phyloP scores from a whole-genome alignment of 192 early-diverging fungal genomes.

The Chytriomyces sp. region DNA sequence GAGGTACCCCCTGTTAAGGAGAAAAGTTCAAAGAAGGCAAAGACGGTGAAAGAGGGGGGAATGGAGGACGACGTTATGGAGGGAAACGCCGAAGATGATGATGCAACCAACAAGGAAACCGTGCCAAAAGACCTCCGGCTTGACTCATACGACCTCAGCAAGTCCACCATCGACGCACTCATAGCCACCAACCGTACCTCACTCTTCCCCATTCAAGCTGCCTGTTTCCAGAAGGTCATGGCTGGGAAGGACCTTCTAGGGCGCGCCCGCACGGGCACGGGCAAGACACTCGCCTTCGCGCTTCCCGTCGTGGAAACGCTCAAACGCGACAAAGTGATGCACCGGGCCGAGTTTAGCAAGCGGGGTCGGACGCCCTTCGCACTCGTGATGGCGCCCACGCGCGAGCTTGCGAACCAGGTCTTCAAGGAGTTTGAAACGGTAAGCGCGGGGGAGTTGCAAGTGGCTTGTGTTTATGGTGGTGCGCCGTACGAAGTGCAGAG shows the following conservation, averaged over 20 bases:
- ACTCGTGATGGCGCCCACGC: constrained; percentile 85
- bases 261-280: constrained; percentile 65
- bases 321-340: constrained; percentile 33
- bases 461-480: constrained; percentile 86
- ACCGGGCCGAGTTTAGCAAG: constrained; percentile 32
- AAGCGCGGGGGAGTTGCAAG: constrained; percentile 59
- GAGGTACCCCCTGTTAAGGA: neutral
- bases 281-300: constrained; percentile 73
- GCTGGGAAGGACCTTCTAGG: constrained; percentile 78
- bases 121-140: constrained; percentile 43
- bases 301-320: constrained; percentile 76
- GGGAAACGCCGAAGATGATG: neutral
- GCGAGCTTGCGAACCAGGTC: constrained; percentile 73
- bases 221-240: constrained; percentile 70
- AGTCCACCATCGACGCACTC: constrained; percentile 70
- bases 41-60: constrained; percentile 5
- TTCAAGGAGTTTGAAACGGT: constrained; percentile 59
- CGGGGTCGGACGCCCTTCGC: constrained; percentile 59
- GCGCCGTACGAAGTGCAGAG: constrained; percentile 71
- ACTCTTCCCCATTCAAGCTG: constrained; percentile 95
- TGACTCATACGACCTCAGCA: constrained; percentile 34
- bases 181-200: constrained; percentile 72
- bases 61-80: neutral
- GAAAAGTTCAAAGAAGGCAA: constrained; percentile 20
- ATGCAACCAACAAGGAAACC: constrained; percentile 6